Conservation (phyloP, 495 filamentous ascomycete species). For the Cercophora scortea region DNA sequence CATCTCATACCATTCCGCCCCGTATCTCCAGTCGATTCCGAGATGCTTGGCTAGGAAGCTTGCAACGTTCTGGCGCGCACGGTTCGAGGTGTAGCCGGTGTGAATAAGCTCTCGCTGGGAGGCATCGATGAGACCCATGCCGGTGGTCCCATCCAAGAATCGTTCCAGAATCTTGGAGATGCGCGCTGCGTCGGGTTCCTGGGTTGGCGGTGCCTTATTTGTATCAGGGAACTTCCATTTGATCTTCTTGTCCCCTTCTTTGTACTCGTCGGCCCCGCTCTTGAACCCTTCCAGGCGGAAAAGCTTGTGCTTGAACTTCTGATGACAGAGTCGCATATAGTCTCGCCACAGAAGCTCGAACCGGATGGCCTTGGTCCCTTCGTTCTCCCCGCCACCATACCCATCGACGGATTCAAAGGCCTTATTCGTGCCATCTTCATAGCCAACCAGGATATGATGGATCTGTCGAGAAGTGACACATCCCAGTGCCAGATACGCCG, state of each 20-base stretch:
- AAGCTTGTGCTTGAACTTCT: conserved; percentile 53
- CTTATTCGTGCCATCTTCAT: conserved; percentile 51
- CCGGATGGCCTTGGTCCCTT: conserved; percentile 57
- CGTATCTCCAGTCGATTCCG: conserved; percentile 66
- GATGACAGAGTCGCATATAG: conserved; percentile 63
- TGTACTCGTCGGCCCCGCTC: conserved; percentile 23
- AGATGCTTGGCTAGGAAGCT: conserved; percentile 64
- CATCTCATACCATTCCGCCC: conserved; percentile 72
- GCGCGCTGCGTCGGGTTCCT: conserved; percentile 21
- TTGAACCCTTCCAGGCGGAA: conserved; percentile 56
- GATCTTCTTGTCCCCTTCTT: conserved; percentile 10
- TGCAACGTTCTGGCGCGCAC: conserved; percentile 63
- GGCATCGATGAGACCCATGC: conserved; percentile 64
- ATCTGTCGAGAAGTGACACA: conserved; percentile 60
- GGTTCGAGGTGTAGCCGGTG: conserved; percentile 66
- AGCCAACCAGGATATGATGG: conserved; percentile 51
- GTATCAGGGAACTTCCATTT: conserved; percentile 30
- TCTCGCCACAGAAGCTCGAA: conserved; percentile 70
- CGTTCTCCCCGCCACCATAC: conserved; percentile 58
- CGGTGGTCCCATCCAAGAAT: conserved; percentile 55
- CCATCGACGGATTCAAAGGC: conserved; percentile 28
- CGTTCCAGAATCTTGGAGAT: conserved; percentile 35
- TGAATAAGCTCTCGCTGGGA: conserved; percentile 58
- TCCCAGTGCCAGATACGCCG: conserved; percentile 59
- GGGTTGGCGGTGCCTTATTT: conserved; percentile 13